Percentiles rank a stretch among this genome's conserved stretches.
Evolutionary conservation across 805 yeast species (phyloP).

Genomic region (Alloascoidea hylecoeti): DNA sequence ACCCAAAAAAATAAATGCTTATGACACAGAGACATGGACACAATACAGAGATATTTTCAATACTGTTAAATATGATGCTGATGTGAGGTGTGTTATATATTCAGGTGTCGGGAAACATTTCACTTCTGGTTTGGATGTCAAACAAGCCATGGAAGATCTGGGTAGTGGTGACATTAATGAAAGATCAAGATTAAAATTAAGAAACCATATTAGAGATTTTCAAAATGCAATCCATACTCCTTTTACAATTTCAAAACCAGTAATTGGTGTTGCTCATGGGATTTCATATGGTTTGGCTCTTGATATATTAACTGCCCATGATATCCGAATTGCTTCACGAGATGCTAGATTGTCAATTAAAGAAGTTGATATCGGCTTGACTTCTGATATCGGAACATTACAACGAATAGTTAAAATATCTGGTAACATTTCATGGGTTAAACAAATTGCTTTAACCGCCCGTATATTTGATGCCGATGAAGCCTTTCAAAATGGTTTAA

Average conservation of each 20-base stretch:
- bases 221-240: constrained; percentile 34
- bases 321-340: constrained; percentile 39
- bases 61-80: constrained; percentile 26
- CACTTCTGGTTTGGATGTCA: constrained; percentile 53
- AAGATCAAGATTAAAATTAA: constrained; percentile 15
- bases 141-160: constrained; percentile 9
- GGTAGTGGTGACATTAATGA: constrained; percentile 10
- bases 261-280: constrained; percentile 57
- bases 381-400: constrained; percentile 69
- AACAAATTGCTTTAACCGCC: constrained; percentile 51
- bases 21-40: constrained; percentile 37
- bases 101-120: constrained; percentile 43
- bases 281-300: constrained; percentile 50
- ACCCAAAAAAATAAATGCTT: constrained; percentile 46
- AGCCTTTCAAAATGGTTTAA: constrained; percentile 42
- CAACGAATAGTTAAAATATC: constrained; percentile 47
- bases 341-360: constrained; percentile 44
- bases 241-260: constrained; percentile 24
- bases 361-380: constrained; percentile 60
- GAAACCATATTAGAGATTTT: constrained; percentile 34
- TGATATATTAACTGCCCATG: constrained; percentile 46
- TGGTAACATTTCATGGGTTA: constrained; percentile 40
- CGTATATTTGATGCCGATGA: constrained; percentile 36
- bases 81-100: constrained; percentile 39
- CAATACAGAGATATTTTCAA: constrained; percentile 37